Percentiles rank a stretch among this genome's conserved stretches.
Evolutionary conservation across 1,139 yeast genomes (phyloP).

Genomic region (Hansenula lynferdii): DNA sequence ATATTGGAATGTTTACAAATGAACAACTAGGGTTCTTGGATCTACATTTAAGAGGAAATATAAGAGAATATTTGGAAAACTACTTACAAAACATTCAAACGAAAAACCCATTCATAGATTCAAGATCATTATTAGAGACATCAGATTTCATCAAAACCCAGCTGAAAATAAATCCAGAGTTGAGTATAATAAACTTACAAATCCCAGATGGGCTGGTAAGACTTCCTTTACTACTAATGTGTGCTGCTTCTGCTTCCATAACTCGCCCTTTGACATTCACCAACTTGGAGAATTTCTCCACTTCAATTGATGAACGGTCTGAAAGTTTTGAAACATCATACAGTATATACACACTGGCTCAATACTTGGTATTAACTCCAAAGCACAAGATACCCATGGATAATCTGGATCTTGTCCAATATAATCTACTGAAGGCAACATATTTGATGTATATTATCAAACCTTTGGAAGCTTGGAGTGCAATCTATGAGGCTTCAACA

Average conservation of each 20-base stretch:
- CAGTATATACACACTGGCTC: slow-evolving; percentile 10
- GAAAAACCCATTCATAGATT: slow-evolving; percentile 17
- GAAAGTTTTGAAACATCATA: slow-evolving; percentile 6
- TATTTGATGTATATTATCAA: slow-evolving; percentile 34
- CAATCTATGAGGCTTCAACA: slow-evolving; percentile 22
- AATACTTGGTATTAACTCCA: slow-evolving; percentile 9
- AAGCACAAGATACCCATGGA: slow-evolving; percentile 10
- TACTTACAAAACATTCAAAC: slow-evolving; percentile 13
- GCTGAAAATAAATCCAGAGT: neutral
- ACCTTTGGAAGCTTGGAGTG: slow-evolving; percentile 36
- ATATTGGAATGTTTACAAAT: slow-evolving; percentile 4
- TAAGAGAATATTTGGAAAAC: slow-evolving; percentile 7
- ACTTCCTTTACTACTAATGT: slow-evolving; percentile 10
- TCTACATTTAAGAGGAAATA: slow-evolving; percentile 7
- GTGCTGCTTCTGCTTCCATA: slow-evolving; percentile 12
- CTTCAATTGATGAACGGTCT: slow-evolving; percentile 12
- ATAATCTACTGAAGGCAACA: slow-evolving; percentile 31
- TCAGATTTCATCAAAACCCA: slow-evolving; percentile 5
- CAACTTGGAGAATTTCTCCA: slow-evolving; percentile 6
- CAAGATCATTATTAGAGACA: slow-evolving; percentile 7
- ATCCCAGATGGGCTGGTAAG: slow-evolving; percentile 10
- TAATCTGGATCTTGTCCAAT: slow-evolving; percentile 24
- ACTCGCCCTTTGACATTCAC: slow-evolving; percentile 13
- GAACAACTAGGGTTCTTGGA: slow-evolving; percentile 7
- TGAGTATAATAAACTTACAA: slow-evolving; percentile 7